These are phyloP conservation scores for Apiospora arundinis DNA, from an alignment of 2,329 filamentous ascomycete species.

Conservation along the genomic window DNA sequence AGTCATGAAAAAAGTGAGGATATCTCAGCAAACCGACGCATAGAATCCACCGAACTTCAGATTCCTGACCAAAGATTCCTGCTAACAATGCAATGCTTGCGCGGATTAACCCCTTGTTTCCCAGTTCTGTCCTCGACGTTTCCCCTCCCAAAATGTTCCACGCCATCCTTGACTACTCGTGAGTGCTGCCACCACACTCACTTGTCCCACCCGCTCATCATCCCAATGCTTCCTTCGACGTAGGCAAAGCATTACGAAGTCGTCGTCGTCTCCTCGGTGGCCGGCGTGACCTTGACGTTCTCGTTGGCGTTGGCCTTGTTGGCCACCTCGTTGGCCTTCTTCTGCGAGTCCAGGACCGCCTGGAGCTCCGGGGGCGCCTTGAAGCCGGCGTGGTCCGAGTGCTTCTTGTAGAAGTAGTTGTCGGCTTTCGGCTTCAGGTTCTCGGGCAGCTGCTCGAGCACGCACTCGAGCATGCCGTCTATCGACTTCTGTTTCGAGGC, in stretches of 20 bases:
- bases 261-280: slow-evolving; percentile 24
- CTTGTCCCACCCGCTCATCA: no score
- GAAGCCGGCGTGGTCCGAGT: slow-evolving; percentile 87
- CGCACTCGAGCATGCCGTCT: slow-evolving; percentile 73
- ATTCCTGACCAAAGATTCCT: slow-evolving; percentile 4
- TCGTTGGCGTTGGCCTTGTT: slow-evolving; percentile 38
- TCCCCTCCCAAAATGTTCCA: background rate
- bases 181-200: background rate
- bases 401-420: slow-evolving; percentile 86
- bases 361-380: slow-evolving; percentile 67
- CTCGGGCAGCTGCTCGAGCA: slow-evolving; percentile 74
- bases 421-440: slow-evolving; percentile 76
- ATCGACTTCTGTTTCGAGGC: slow-evolving; percentile 80
- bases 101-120: background rate
- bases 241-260: background rate
- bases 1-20: slow-evolving; percentile 4
- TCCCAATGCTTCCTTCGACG: background rate
- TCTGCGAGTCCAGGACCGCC: slow-evolving; percentile 63
- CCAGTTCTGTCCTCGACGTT: background rate
- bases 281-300: slow-evolving; percentile 31
- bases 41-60: background rate
- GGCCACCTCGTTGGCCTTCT: slow-evolving; percentile 50
- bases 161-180: background rate
- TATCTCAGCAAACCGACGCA: background rate
- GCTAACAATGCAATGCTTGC: background rate